Percentiles rank a stretch among this genome's conserved stretches.
Conservation (phyloP, 768 basidiomycete species). For the Fomitopsis serialis region DNA sequence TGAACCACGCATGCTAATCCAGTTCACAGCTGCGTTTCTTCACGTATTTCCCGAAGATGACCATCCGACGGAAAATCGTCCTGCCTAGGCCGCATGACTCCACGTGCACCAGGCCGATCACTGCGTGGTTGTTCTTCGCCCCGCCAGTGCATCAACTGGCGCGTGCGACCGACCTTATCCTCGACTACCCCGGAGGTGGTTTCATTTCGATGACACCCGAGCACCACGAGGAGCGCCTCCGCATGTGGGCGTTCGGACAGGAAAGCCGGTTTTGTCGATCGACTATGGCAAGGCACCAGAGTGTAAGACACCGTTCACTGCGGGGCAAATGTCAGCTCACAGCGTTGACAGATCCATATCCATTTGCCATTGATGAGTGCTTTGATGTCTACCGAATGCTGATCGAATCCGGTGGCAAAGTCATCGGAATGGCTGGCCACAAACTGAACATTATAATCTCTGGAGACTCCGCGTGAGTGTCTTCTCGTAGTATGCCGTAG, state of each 20-base stretch:
- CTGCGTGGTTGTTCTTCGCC: conserved; percentile 77
- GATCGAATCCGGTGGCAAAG: conserved; percentile 69
- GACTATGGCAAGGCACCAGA: conserved; percentile 98
- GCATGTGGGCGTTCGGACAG: conserved; percentile 75
- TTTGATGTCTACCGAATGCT: conserved; percentile 86
- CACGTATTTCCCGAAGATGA: conserved; percentile 53
- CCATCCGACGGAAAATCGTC: conserved; percentile 69
- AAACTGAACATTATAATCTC: conserved; percentile 73
- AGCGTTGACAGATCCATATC: conserved; percentile 75
- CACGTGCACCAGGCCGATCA: conserved; percentile 75
- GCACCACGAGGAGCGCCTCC: conserved; percentile 92
- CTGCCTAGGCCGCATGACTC: conserved; percentile 78
- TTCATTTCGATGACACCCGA: conserved; percentile 96
- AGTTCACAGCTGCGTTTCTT: conserved; percentile 58
- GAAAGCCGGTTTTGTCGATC: conserved; percentile 76
- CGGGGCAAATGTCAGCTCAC: neutral
- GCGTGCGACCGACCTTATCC: conserved; percentile 70
- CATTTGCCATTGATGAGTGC: conserved; percentile 92
- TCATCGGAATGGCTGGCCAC: conserved; percentile 86
- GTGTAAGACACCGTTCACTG: conserved; percentile 45
- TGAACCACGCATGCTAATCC: neutral
- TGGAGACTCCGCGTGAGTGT: conserved; percentile 94
- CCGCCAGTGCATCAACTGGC: conserved; percentile 59
- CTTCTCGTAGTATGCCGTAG: neutral
- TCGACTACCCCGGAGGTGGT: conserved; percentile 95